Evolutionary conservation across 2,329 filamentous ascomycete genomes (phyloP).

Genomic region (Colletotrichum lentis): DNA sequence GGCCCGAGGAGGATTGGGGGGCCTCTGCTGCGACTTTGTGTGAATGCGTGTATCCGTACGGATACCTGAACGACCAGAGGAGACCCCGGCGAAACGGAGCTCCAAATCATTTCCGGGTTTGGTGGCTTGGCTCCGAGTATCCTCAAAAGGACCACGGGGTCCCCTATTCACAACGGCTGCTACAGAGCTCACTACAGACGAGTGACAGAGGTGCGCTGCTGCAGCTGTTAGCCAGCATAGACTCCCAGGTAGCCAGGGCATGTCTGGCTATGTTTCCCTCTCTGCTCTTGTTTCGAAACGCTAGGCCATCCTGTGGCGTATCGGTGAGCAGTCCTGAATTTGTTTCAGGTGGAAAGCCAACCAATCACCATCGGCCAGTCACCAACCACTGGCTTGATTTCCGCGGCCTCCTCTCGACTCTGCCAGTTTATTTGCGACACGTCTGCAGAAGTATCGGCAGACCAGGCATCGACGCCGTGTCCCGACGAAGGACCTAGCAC

Average conservation of each 20-base stretch:
- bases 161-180: slow-evolving; percentile 1
- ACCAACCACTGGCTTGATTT: slow-evolving; percentile 15
- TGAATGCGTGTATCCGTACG: background rate
- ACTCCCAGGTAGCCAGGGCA: background rate
- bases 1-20: slow-evolving; percentile 11
- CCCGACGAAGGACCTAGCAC: background rate
- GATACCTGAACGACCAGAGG: background rate
- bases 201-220: background rate
- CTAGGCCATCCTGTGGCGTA: slow-evolving; percentile 28
- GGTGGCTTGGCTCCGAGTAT: slow-evolving; percentile 1
- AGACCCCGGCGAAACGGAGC: background rate
- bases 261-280: slow-evolving; percentile 18
- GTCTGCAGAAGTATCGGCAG: slow-evolving; percentile 16
- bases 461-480: background rate
- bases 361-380: slow-evolving; percentile 24
- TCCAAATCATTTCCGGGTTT: background rate
- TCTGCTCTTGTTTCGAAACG: slow-evolving; percentile 36
- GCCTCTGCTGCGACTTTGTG: slow-evolving; percentile 2
- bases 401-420: background rate
- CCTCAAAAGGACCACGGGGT: background rate
- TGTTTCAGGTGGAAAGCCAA: slow-evolving; percentile 37
- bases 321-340: slow-evolving; percentile 39
- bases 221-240: background rate
- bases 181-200: background rate
- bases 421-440: slow-evolving; percentile 19